Evolutionary conservation across 2,329 filamentous ascomycete species (phyloP).

Genomic region (Colletotrichum sp.): DNA sequence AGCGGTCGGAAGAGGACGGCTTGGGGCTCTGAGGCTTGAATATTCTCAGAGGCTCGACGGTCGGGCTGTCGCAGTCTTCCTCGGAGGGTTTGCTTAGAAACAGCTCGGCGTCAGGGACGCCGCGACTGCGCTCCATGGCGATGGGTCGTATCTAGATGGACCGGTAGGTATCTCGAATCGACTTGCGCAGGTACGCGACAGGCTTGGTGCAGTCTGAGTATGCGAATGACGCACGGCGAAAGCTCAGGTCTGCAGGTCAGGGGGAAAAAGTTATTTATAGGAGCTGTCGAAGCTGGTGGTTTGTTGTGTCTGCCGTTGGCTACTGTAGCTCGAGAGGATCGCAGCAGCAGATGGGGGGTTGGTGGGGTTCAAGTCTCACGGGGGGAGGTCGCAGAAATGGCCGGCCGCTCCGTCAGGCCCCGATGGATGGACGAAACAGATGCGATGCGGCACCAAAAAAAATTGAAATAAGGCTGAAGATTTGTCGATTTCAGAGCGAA

Average conservation of each 20-base stretch:
- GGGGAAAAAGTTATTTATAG: slow-evolving; percentile 27
- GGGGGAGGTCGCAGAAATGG: slow-evolving; percentile 19
- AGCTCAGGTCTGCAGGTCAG: slow-evolving; percentile 16
- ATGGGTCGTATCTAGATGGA: slow-evolving; percentile 30
- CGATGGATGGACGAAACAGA: slow-evolving; percentile 7
- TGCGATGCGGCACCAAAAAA: slow-evolving; percentile 3
- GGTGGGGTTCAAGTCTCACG: slow-evolving; percentile 17
- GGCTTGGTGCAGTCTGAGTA: slow-evolving; percentile 3
- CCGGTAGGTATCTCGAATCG: slow-evolving; percentile 20
- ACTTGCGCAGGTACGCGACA: slow-evolving; percentile 26
- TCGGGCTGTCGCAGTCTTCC: slow-evolving; percentile 71
- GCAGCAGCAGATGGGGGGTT: slow-evolving; percentile 18
- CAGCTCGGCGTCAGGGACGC: slow-evolving; percentile 80
- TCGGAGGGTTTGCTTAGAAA: slow-evolving; percentile 70
- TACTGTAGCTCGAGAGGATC: slow-evolving; percentile 7
- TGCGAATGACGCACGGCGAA: slow-evolving; percentile 15
- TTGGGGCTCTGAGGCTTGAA: slow-evolving; percentile 77
- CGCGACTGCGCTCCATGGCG: slow-evolving; percentile 60
- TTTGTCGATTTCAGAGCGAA: background rate
- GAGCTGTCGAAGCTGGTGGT: slow-evolving; percentile 23
- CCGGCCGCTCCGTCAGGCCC: slow-evolving; percentile 5
- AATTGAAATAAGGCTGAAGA: background rate
- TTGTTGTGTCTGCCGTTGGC: slow-evolving; percentile 17
- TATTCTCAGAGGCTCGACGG: slow-evolving; percentile 84
- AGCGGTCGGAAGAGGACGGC: slow-evolving; percentile 50